A percentile compares a stretch with the other conserved stretches of the same genome.
Evolutionary conservation across 139 green algal species (phyloP).

Genomic region (Diplosphaera chodatii): DNA sequence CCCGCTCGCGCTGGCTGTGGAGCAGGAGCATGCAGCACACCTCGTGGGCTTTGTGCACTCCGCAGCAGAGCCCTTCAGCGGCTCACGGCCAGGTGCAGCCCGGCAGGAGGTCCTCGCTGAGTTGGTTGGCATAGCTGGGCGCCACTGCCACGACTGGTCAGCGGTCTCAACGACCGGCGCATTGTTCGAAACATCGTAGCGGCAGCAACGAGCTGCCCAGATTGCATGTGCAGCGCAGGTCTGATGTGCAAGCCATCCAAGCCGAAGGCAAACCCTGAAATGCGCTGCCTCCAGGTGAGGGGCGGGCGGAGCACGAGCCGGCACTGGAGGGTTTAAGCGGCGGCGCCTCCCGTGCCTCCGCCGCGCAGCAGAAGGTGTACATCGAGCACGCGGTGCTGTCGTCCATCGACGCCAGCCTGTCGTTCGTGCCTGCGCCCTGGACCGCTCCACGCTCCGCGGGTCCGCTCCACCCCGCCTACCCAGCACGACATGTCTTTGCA

Average conservation of each 20-base stretch:
- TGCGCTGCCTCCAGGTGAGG: background rate
- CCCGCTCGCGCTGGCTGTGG: slow-evolving; percentile 48
- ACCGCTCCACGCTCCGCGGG: slow-evolving; percentile 3
- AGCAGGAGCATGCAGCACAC: slow-evolving; percentile 48
- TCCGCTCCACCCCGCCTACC: background rate
- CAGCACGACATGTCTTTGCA: too few species aligned
- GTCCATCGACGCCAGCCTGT: slow-evolving; percentile 39
- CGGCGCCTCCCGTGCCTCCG: background rate
- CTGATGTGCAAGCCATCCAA: too few species aligned
- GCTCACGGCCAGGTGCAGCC: background rate
- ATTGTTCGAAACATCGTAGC: too few species aligned
- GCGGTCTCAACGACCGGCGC: too few species aligned
- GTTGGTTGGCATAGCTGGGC: too few species aligned
- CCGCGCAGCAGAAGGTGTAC: slow-evolving; percentile 45
- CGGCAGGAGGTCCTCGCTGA: too few species aligned
- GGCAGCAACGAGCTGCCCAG: too few species aligned
- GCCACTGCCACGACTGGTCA: too few species aligned
- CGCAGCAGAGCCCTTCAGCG: slow-evolving; percentile 6
- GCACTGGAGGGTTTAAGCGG: slow-evolving; percentile 10
- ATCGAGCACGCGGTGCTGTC: slow-evolving; percentile 49
- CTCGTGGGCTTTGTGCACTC: slow-evolving; percentile 26
- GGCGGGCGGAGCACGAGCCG: background rate
- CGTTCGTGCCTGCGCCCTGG: slow-evolving; percentile 49
- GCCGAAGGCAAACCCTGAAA: too few species aligned
- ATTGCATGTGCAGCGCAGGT: too few species aligned